phyloP scores from a whole-genome alignment of 805 yeast genomes.

The Nakazawaea wyomingensis region DNA sequence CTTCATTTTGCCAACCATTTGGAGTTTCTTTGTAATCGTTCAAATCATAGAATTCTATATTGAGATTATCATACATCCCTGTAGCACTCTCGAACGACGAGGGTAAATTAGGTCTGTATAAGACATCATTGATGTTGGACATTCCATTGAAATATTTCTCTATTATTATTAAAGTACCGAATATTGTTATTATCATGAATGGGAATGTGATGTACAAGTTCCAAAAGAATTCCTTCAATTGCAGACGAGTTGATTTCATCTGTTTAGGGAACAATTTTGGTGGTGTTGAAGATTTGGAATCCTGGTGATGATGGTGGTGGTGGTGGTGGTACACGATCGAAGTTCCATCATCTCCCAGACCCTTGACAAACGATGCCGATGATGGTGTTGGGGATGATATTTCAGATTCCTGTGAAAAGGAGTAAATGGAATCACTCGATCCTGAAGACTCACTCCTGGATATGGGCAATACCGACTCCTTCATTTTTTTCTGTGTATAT shows the following conservation, averaged over 20 bases:
- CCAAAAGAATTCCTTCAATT: constrained; percentile 1
- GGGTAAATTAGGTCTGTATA: constrained; percentile 32
- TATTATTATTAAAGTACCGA: neutral
- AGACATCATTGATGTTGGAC: neutral
- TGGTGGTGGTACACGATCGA: neutral
- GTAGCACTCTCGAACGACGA: constrained; percentile 23
- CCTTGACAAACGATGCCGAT: neutral
- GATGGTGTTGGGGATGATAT: neutral
- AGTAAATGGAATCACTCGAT: constrained; percentile 4
- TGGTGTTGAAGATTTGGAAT: neutral
- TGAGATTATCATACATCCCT: constrained; percentile 23
- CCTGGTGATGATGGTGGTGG: no score
- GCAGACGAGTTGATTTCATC: neutral
- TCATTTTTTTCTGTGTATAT: constrained; percentile 1
- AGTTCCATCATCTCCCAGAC: neutral
- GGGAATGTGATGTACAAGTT: constrained; percentile 7
- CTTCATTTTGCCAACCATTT: constrained; percentile 76
- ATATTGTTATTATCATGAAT: constrained; percentile 6
- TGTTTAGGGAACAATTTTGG: neutral
- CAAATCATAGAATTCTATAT: constrained; percentile 70
- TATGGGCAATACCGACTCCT: constrained; percentile 7
- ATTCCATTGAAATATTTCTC: neutral
- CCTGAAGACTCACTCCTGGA: constrained; percentile 11
- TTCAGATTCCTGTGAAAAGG: constrained; percentile 7
- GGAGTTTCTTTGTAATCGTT: constrained; percentile 57